These are phyloP conservation scores for Spironucleus salmonicida DNA, from an alignment of 208 protist species.

Conservation along the genomic window DNA sequence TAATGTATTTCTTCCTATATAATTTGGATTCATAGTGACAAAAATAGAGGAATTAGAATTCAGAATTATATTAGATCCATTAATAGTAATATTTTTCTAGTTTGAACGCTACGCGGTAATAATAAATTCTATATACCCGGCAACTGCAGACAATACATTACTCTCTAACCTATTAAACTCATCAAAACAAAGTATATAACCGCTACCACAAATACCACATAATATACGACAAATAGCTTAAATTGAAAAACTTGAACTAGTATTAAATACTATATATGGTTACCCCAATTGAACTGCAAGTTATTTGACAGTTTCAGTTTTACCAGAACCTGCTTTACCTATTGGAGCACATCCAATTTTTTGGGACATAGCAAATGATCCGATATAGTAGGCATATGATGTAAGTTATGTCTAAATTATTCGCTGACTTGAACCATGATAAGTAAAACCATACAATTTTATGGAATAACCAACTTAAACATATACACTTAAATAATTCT, in stretches of 20 bases:
- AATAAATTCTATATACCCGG: slow-evolving; percentile 94
- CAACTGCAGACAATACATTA: slow-evolving; percentile 87
- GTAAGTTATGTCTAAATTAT: too few species aligned
- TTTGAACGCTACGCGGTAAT: slow-evolving; percentile 76
- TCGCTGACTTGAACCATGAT: too few species aligned
- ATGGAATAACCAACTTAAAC: too few species aligned
- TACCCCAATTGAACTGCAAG: slow-evolving; percentile 76
- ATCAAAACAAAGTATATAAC: slow-evolving; percentile 95
- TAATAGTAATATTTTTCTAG: slow-evolving; percentile 61
- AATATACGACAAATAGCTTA: slow-evolving; percentile 95
- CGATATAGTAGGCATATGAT: too few species aligned
- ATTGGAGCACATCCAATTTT: slow-evolving; percentile 79
- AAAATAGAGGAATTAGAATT: slow-evolving; percentile 81
- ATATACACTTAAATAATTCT: too few species aligned
- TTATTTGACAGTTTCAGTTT: slow-evolving; percentile 90
- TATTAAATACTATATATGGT: slow-evolving; percentile 95
- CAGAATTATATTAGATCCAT: slow-evolving; percentile 68
- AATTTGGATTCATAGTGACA: slow-evolving; percentile 98
- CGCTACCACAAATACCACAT: slow-evolving; percentile 88
- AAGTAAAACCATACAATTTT: too few species aligned
- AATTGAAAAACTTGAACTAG: slow-evolving; percentile 93
- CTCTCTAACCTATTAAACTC: slow-evolving; percentile 95
- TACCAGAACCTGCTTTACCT: slow-evolving; percentile 88
- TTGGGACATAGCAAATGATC: slow-evolving; percentile 81
- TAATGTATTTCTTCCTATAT: slow-evolving; percentile 86